Conservation (phyloP, 352 stramenopile species). For the Plasmopara viticola region DNA sequence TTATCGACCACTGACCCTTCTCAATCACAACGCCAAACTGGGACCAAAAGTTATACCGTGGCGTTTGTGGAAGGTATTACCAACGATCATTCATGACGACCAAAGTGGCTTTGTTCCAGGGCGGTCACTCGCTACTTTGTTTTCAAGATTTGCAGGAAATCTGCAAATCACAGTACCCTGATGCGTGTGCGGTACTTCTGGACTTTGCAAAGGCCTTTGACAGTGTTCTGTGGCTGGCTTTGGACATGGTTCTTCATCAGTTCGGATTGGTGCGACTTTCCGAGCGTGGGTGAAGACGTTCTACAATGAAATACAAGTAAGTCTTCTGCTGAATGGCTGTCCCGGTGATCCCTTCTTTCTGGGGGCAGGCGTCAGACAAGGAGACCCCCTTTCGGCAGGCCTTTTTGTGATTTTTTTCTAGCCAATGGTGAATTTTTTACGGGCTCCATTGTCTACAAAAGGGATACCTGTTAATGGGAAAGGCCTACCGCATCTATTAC, state of each 20-base stretch:
- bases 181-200: neutral
- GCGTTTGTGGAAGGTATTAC: slow-evolving; percentile 5
- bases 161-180: neutral
- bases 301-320: too few relatives aligned
- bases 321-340: slow-evolving; percentile 9
- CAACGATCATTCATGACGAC: slow-evolving; percentile 9
- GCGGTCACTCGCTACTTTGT: slow-evolving; percentile 6
- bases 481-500: neutral
- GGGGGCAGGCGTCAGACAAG: slow-evolving; percentile 7
- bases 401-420: slow-evolving; percentile 15
- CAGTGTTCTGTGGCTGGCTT: neutral
- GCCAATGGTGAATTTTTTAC: slow-evolving; percentile 15
- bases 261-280: too few relatives aligned
- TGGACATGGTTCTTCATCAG: slow-evolving; percentile 1
- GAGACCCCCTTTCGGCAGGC: slow-evolving; percentile 8
- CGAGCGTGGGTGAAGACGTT: too few relatives aligned
- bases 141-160: slow-evolving; percentile 12
- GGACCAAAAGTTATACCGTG: neutral
- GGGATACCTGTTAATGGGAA: neutral
- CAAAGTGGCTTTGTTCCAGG: slow-evolving; percentile 7
- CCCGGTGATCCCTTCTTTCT: slow-evolving; percentile 7
- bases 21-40: slow-evolving; percentile 12
- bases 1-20: slow-evolving; percentile 11
- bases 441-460: neutral
- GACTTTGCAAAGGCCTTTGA: neutral